Evolutionary conservation across 192 early-diverging fungal genomes (phyloP).

Genomic region (Lobulomyces angularis): DNA sequence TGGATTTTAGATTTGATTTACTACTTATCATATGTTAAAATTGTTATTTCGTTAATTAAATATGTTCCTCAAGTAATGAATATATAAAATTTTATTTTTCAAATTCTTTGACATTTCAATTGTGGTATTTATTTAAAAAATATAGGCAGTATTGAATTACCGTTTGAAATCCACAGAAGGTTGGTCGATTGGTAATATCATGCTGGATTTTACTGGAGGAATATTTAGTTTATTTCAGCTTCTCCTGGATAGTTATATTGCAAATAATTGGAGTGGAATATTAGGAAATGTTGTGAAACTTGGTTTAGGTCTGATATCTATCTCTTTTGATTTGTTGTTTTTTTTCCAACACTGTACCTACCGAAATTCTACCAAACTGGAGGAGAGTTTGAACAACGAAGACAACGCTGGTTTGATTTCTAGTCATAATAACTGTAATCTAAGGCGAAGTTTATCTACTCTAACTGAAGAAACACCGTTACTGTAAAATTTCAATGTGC

Average conservation of each 20-base stretch:
- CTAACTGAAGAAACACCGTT: no score
- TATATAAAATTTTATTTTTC: neutral
- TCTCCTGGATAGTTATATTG: conserved; percentile 54
- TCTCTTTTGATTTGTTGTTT: no score
- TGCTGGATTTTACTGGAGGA: conserved; percentile 82
- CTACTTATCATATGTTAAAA: conserved; percentile 63
- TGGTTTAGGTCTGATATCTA: conserved; percentile 64
- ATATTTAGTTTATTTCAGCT: conserved; percentile 61
- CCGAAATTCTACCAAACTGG: no score
- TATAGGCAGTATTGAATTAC: conserved; percentile 58
- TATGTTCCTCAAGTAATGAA: conserved; percentile 57
- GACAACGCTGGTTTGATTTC: no score
- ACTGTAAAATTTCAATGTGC: no score
- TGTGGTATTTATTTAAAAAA: conserved; percentile 14
- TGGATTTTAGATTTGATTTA: conserved; percentile 56
- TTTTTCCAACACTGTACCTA: no score
- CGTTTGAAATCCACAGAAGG: conserved; percentile 65
- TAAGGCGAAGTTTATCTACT: no score
- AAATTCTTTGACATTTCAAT: no score
- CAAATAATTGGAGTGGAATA: conserved; percentile 50
- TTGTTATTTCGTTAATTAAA: conserved; percentile 67
- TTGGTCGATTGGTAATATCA: conserved; percentile 81
- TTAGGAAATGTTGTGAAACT: conserved; percentile 31
- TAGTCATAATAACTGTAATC: no score
- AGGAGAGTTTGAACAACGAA: no score